Conservation (phyloP, 2,329 filamentous ascomycete species). For the Didymella segeticola region DNA sequence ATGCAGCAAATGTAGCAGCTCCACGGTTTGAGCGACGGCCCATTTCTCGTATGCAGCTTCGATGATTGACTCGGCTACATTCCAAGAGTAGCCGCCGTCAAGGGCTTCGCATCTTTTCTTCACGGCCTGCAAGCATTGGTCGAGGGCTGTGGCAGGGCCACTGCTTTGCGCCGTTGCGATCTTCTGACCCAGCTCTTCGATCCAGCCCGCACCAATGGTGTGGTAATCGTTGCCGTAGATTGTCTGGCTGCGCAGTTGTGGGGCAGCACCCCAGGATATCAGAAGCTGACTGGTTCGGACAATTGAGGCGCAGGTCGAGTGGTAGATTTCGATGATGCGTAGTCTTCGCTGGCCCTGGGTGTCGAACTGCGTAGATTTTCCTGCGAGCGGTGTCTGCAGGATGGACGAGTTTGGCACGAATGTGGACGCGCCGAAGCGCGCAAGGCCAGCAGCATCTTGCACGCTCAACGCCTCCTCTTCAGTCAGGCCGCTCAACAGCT, state of each 20-base stretch:
- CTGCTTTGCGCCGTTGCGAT: constrained; percentile 45
- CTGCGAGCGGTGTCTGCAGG: constrained; percentile 35
- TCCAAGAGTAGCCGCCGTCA: constrained; percentile 54
- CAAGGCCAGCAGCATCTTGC: constrained; percentile 73
- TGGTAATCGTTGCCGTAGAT: constrained; percentile 40
- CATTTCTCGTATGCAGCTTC: constrained; percentile 68
- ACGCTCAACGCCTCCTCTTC: constrained; percentile 79
- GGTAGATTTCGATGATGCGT: constrained; percentile 74
- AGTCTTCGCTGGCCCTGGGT: constrained; percentile 67
- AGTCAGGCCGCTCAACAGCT: constrained; percentile 74
- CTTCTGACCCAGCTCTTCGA: constrained; percentile 42
- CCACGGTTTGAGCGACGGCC: constrained; percentile 68
- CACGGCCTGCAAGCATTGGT: constrained; percentile 56
- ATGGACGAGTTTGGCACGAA: constrained; percentile 54
- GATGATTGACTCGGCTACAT: constrained; percentile 56
- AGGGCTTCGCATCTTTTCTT: constrained; percentile 58
- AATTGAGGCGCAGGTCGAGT: constrained; percentile 71
- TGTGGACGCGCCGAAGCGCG: constrained; percentile 64
- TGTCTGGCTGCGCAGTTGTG: constrained; percentile 35
- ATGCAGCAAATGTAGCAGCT: constrained; percentile 76
- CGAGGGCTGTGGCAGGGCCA: constrained; percentile 47
- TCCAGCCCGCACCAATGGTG: constrained; percentile 38
- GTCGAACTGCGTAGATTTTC: constrained; percentile 58
- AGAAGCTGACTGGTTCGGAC: constrained; percentile 47
- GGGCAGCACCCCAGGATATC: constrained; percentile 41